Evolutionary conservation across 2,329 filamentous ascomycete species (phyloP).

Genomic region (Fusarium penzigii): DNA sequence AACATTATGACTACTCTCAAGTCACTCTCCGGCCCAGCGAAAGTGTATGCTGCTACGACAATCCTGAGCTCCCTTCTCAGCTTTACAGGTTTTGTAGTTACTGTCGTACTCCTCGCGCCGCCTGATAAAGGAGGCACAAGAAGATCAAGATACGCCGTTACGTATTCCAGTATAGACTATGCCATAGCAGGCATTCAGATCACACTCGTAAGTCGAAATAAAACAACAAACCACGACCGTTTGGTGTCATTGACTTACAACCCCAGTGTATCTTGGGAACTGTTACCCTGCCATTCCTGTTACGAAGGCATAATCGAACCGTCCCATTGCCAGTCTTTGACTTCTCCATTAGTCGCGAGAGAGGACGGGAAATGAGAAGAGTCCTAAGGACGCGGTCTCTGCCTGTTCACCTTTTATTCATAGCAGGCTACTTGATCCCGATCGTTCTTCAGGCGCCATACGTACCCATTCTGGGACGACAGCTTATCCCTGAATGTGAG

Average conservation of each 20-base stretch:
- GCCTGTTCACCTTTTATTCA: not conserved
- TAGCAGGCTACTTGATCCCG: not conserved
- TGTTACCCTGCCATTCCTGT: not conserved
- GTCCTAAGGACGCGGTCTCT: not conserved
- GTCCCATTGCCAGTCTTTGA: not conserved
- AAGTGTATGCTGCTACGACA: too few relatives aligned
- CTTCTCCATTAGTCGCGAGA: not conserved
- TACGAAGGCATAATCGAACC: not conserved
- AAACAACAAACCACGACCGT: not conserved
- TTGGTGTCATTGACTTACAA: not conserved
- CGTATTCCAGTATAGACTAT: not conserved
- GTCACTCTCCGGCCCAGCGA: too few relatives aligned
- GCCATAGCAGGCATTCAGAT: not conserved
- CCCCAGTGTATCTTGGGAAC: not conserved
- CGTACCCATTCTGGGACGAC: not conserved
- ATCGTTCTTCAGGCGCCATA: not conserved
- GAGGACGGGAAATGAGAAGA: not conserved
- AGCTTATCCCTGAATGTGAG: not conserved
- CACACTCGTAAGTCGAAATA: not conserved
- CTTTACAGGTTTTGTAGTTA: too few relatives aligned
- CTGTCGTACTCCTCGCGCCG: too few relatives aligned
- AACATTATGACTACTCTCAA: too few relatives aligned
- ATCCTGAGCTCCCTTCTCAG: too few relatives aligned
- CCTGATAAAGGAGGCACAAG: too few relatives aligned
- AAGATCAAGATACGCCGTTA: not conserved